Evolutionary conservation across 2,329 filamentous ascomycete genomes (phyloP), one percentile per base, ranked within the genome.

Genomic region (Hypoxylon rubiginosum): DNA sequence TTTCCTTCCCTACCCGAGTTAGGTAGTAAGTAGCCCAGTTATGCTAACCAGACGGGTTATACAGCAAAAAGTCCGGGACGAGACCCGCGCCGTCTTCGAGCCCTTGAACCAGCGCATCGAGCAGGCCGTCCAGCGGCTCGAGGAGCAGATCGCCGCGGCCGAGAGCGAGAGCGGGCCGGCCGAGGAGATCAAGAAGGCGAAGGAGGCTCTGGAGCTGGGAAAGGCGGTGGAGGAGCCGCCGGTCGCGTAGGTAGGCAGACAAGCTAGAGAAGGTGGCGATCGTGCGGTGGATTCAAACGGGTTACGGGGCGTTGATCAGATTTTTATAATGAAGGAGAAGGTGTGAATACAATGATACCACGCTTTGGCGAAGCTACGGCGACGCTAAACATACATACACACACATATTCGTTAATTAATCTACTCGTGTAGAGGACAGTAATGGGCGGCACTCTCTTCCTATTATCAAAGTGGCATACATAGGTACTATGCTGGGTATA

Each of bases 11-110:
- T n/a, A n/a, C n/a, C n/a, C n/a, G n/a, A n/a, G n/a, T n/a, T n/a
- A n/a, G n/a, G n/a, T n/a, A n/a, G n/a, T n/a, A n/a, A n/a, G n/a
- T n/a, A n/a, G n/a, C n/a, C 11, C 15, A 5, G 24, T 5, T 10
- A 13, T 30, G 7, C 39, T 7, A 43, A 66, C 28, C 9, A 54
- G 48, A 53, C 41, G 26, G 13, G 15, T 17, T 19, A 5, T 32
- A 50, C 7, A 97, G 94, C 87, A 88, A 81, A 87, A 88, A 82
- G 94, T 92, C 21, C 83, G 94, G n/a, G 89, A 94, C 70, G 92
- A 99, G 82, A 98, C 96, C 8, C 91, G 91, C 77, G 91, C 90
- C 60, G 88, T 98, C 28, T 91, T 98, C 73, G 90, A 85, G 2
- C 88, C 88, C 1, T 81, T 98, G 70, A 87, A 86, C 73, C 78